Evolutionary conservation across 805 yeast species (phyloP), one percentile per base, ranked within the genome.

Genomic region (Barnettozyma siamensis): DNA sequence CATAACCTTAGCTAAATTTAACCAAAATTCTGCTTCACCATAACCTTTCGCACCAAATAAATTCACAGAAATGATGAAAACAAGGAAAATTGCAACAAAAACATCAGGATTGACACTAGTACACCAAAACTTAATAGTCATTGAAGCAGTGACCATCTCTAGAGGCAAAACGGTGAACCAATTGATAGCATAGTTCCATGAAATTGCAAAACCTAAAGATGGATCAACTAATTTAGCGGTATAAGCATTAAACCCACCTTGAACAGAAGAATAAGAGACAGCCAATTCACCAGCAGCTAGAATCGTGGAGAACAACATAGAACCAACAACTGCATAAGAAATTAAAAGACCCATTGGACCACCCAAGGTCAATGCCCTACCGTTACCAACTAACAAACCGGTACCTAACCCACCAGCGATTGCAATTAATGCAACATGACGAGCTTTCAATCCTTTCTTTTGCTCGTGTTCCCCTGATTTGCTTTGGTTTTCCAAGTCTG

Each of bases 391-490:
- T 48, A 83, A 76, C 42, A 83, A 62, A 58, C 91, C 89, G 3
- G 88, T 80, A 49, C 91, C 91, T 30, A 51, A 33, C 38, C 91
- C 82, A 41, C 93, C 88, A 43, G 93, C 93, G 41, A 87, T 69
- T 31, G 94, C 88, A 54, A 86, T 82, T 78, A 49, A 55, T 35
- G 38, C 46, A 13, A 53, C 54, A 40, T 56, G 59, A 23, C 54
- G 51, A 5, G 29, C 19, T 5, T 43, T 41, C 15, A 51, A 33
- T 16, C 44, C 44, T 18, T 34, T 33, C 20, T 38, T 24, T 8
- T 40, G 24, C 10, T 26, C 20, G 27, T 37, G 27, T 10, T 27
- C 17, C 7, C n/a, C 35, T 2, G 5, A 24, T 26, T 32, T 15
- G 21, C n/a, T 4, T 26, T 46, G 47, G 5, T 29, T 35, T 21